Base-by-base conservation (phyloP, 2,329 filamentous ascomycete species). In the Curvularia verruculosa region DNA sequence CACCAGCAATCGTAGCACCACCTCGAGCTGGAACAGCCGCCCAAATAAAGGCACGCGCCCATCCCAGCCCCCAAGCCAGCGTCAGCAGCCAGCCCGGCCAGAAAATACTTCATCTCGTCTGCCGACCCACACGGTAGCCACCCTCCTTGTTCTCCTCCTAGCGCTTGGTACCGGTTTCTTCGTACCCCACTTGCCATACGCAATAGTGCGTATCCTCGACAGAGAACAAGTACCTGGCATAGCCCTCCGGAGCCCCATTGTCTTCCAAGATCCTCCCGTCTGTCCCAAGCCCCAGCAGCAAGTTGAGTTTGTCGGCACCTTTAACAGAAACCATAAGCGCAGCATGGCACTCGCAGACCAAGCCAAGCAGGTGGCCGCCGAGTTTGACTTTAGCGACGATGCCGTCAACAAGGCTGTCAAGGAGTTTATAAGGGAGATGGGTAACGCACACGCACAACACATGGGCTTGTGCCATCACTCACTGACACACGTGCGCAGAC, bases 391-490 rank as follows among this genome's bases (percentile, higher is more conserved):
- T 78, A 83, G 86, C 59, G 84, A 92, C 68, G 85, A 88, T 51
- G 85, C 92, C 77, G 84, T 97, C 71, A 91, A 92, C 76, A 85
- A 84, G 70, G 90, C 87, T 64, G 92, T 96, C 60, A 82, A 86
- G 63, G 92, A 96, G 76, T 99, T 96, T 74, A 85, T 97, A 64
- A 82, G 83, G 59, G 88, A 98, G 80, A 93, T 97, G 88, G 82
- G 90, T 87, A 67, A 19, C 69, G 61, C 26, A 34, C 41, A 29
- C 44, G 41, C 9, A 10, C 8, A 8, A 5, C 26, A 8, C 26
- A 12, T 34, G 21, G 2, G 26, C 47, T 18, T 26, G 47, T 31
- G 23, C 47, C 28, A 55, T 18, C 26, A 40, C 49, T 49, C n/a
- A 56, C 67, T 64, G 63, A 68, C 62, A 28, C 62, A 28, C 41